Base-by-base conservation (phyloP, 129 eudicot species). In the Centrapalus pauciflorus region DNA sequence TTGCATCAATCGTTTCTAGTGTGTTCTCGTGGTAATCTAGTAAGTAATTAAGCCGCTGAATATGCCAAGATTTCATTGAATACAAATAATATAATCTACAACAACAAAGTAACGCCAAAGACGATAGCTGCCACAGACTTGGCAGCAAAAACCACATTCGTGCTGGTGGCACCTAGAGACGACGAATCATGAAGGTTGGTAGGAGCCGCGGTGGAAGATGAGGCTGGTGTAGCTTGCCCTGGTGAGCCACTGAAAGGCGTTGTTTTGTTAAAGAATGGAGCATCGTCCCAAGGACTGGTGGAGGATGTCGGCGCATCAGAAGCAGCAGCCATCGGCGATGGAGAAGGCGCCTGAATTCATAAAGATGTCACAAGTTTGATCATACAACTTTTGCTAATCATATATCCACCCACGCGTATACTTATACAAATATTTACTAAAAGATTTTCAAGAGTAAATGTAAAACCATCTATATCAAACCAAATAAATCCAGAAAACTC, bases 281-380 rank as follows among this genome's bases (percentile, higher is more conserved):
- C 69, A 35, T 75, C 79, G 11, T 67, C 73, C 26, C 7, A 46
- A 0, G 55, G 74, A 66, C 63, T 33, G 0, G 61, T 2, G 0
- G 74, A 43, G 37, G 79, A 75, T 21, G 73, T 65, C 5, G 79
- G 78, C 27, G 68, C 73, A 34, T 66, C 55, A 0, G 73, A 37
- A 0, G 67, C 64, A 3, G 65, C 40, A 1, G 62, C 61, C 13
- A 49, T 23, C 0, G 79, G 79, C 37, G 79, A 46, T 21, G 79
- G 79, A 14, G 79, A 75, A 7, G 79, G 79, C 24, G 41, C 74
- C 79, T 74, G 68, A 30, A 34, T n/a, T n/a, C n/a, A n/a, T n/a
- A n/a, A n/a, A n/a, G n/a, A n/a, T n/a, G n/a, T n/a, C n/a, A n/a
- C n/a, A n/a, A n/a, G n/a, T n/a, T n/a, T n/a, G n/a, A n/a, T n/a